A percentile compares a stretch with the other conserved stretches of the same genome.
Conservation (phyloP, 805 yeast genomes). For the Torulaspora franciscae region DNA sequence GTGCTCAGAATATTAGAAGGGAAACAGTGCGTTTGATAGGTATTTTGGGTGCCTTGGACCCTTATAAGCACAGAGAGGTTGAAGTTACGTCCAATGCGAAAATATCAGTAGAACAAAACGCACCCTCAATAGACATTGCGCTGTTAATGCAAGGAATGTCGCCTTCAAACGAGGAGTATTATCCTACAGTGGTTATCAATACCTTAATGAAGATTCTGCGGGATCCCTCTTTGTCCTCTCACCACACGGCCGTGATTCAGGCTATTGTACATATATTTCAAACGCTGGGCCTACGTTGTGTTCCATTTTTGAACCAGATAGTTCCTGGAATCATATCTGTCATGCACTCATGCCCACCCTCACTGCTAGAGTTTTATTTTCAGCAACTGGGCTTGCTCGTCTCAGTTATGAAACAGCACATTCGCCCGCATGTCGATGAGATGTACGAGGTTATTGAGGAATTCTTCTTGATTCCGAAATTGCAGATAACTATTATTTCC, state of each 20-base stretch:
- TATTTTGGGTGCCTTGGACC: slow-evolving; percentile 93
- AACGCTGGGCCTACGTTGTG: slow-evolving; percentile 82
- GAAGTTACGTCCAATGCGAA: slow-evolving; percentile 59
- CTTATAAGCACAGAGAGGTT: slow-evolving; percentile 88
- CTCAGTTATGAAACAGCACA: slow-evolving; percentile 80
- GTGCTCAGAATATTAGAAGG: slow-evolving; percentile 65
- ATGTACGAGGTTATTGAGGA: slow-evolving; percentile 73
- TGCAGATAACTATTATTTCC: slow-evolving; percentile 74
- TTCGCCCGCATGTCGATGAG: slow-evolving; percentile 72
- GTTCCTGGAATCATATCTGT: slow-evolving; percentile 84
- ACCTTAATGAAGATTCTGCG: slow-evolving; percentile 77
- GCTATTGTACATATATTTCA: slow-evolving; percentile 89
- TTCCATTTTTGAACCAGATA: slow-evolving; percentile 80
- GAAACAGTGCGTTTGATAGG: slow-evolving; percentile 90
- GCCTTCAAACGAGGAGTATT: slow-evolving; percentile 88
- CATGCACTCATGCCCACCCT: slow-evolving; percentile 73
- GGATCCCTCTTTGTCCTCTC: slow-evolving; percentile 78
- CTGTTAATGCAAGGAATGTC: slow-evolving; percentile 89
- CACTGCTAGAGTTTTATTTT: slow-evolving; percentile 80
- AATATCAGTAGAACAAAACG: slow-evolving; percentile 62
- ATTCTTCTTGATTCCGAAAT: slow-evolving; percentile 55
- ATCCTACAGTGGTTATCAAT: slow-evolving; percentile 89
- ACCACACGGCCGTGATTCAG: slow-evolving; percentile 90
- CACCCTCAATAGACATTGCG: slow-evolving; percentile 87
- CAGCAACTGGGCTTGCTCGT: slow-evolving; percentile 80